Percentiles rank a stretch among this genome's conserved stretches.
Conservation (phyloP, 257 asterid genomes). For the Handroanthus guayacan region DNA sequence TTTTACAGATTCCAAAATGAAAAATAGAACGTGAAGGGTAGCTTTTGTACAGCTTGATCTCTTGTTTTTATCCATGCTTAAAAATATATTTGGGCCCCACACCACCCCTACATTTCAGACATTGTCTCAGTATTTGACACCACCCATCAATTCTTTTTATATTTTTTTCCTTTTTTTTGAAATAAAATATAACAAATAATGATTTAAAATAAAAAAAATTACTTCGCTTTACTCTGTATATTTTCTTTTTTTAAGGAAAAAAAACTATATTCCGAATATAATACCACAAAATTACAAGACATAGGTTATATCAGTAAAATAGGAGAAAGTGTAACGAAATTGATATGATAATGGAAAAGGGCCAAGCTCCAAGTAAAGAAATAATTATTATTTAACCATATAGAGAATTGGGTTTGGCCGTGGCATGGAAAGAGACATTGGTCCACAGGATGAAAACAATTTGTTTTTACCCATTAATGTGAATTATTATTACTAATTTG, state of each 20-base stretch:
- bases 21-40: constrained; percentile 63
- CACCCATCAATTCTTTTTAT: constrained; percentile 13
- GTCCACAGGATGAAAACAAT: constrained; percentile 20
- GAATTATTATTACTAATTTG: constrained; percentile 26
- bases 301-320: too few relatives aligned
- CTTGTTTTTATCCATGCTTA: constrained; percentile 66
- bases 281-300: too few relatives aligned
- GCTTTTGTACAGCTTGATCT: constrained; percentile 67
- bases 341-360: neutral
- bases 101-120: constrained; percentile 45
- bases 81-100: constrained; percentile 59
- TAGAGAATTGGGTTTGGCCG: neutral
- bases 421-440: constrained; percentile 31
- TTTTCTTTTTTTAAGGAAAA: too few relatives aligned
- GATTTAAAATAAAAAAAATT: too few relatives aligned
- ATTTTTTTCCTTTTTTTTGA: neutral
- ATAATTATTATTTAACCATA: neutral
- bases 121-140: constrained; percentile 51
- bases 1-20: constrained; percentile 40
- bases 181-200: neutral
- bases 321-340: neutral
- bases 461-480: constrained; percentile 20
- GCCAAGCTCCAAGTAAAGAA: neutral
- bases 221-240: too few relatives aligned
- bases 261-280: too few relatives aligned